Conservation (phyloP, 306 rosid species). For the Cucurbita argyrosperma region DNA sequence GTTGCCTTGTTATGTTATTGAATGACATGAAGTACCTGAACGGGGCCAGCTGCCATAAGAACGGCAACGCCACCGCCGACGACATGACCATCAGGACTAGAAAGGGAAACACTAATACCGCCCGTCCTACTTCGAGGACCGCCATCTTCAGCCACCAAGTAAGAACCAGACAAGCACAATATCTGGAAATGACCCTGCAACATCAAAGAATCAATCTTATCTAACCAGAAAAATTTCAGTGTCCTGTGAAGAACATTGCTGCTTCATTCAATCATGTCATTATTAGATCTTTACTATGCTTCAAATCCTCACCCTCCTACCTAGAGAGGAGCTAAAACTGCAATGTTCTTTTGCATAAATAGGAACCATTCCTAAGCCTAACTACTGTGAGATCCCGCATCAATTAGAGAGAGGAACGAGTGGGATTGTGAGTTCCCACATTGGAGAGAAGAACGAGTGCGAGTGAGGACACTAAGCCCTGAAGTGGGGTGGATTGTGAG, state of each 20-base stretch:
- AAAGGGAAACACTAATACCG: slow-evolving; percentile 72
- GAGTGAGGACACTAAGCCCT: no score
- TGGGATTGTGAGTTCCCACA: no score
- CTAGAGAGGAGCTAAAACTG: not conserved
- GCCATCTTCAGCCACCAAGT: slow-evolving; percentile 91
- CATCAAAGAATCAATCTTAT: not conserved
- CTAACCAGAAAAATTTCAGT: not conserved
- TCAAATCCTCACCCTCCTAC: not conserved
- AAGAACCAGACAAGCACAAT: slow-evolving; percentile 85
- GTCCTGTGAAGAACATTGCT: not conserved
- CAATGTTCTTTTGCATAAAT: not conserved
- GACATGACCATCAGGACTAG: slow-evolving; percentile 74
- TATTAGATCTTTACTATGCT: not conserved
- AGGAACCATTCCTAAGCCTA: not conserved
- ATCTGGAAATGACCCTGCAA: slow-evolving; percentile 88
- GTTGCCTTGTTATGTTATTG: not conserved
- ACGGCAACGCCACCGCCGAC: slow-evolving; percentile 69
- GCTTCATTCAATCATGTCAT: not conserved
- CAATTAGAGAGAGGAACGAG: no score
- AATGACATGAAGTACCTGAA: slow-evolving; percentile 50
- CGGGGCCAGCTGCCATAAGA: slow-evolving; percentile 74
- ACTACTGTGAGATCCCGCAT: no score
- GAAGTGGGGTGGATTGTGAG: no score
- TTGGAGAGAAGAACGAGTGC: no score
- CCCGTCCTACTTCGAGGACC: slow-evolving; percentile 73